Base-by-base conservation (phyloP, 805 yeast species). In the Ogataea methylovora region DNA sequence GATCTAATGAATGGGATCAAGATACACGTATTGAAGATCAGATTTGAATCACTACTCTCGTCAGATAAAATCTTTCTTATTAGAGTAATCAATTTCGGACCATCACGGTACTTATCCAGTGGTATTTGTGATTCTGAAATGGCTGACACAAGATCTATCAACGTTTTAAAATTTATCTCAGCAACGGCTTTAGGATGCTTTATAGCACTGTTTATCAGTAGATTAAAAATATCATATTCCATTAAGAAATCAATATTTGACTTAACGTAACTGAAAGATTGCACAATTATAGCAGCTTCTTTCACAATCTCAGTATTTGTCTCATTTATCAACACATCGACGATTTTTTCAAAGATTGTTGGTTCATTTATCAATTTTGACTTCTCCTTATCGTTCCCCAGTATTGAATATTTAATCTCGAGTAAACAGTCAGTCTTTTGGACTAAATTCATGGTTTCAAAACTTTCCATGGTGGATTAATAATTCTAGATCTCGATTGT, bases 331-430 rank as follows among this genome's bases (percentile, higher is more conserved):
- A 55, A 30, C 10, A 44, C 33, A 2, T 34, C 14, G 5, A 30
- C n/a, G 3, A 30, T 30, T 19, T 10, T 42, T 26, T 16, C 48
- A 31, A 12, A 39, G 33, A 8, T 33, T 30, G 20, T 17, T 41
- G 33, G 8, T 23, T 28, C 9, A 38, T 33, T 22, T 9, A 22
- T 12, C 15, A 22, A 25, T 21, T 37, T 41, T 12, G 32, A 30
- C 30, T 54, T 56, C 29, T 46, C 50, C 34, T 46, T 48, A 39
- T 54, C 61, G 31, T 56, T 56, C 11, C 61, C 61, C 32, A 56
- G 29, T 12, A 49, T 43, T 9, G 43, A 39, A 9, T 41, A 22
- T 26, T 48, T 50, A 14, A 52, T 16, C 3, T 34, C 11, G n/a
- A 40, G 34, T n/a, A 49, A 33, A 16, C 21, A 19, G 4, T 30